phyloP scores from a whole-genome alignment of 2,329 filamentous ascomycete species.

The Penicillium sp. region DNA sequence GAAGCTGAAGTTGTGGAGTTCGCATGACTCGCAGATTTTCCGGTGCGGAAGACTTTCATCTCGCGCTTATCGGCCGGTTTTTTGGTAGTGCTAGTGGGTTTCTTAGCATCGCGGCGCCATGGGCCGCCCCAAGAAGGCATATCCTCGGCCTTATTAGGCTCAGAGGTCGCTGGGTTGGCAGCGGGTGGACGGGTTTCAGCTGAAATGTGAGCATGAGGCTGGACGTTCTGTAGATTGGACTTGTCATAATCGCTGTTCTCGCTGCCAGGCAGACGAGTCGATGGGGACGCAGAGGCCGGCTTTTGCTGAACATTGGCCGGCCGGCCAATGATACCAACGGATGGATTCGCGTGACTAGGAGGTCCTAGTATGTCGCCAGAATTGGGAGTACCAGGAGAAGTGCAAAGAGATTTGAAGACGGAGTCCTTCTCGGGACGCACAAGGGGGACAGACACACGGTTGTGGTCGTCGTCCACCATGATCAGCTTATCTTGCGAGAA shows the following conservation, averaged over 20 bases:
- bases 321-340: constrained; percentile 38
- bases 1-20: constrained; percentile 25
- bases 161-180: constrained; percentile 17
- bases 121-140: constrained; percentile 62
- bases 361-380: constrained; percentile 1
- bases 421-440: constrained; percentile 86
- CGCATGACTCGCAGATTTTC: constrained; percentile 57
- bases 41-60: constrained; percentile 89
- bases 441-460: constrained; percentile 85
- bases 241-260: constrained; percentile 28
- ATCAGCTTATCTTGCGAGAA: constrained; percentile 90
- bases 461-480: constrained; percentile 80
- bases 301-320: constrained; percentile 26
- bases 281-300: constrained; percentile 28
- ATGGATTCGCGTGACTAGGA: constrained; percentile 23
- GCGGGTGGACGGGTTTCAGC: constrained; percentile 2
- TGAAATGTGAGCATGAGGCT: constrained; percentile 9
- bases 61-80: constrained; percentile 52
- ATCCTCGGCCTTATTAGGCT: constrained; percentile 31
- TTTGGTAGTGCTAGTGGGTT: constrained; percentile 20
- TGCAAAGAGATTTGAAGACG: constrained; percentile 74
- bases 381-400: constrained; percentile 43
- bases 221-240: constrained; percentile 8
- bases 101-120: constrained; percentile 59
- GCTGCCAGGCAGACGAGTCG: constrained; percentile 24